Evolutionary conservation across 495 filamentous ascomycete species (phyloP), one percentile per base, ranked within the genome.

Genomic region (Penicillium pancosmium): DNA sequence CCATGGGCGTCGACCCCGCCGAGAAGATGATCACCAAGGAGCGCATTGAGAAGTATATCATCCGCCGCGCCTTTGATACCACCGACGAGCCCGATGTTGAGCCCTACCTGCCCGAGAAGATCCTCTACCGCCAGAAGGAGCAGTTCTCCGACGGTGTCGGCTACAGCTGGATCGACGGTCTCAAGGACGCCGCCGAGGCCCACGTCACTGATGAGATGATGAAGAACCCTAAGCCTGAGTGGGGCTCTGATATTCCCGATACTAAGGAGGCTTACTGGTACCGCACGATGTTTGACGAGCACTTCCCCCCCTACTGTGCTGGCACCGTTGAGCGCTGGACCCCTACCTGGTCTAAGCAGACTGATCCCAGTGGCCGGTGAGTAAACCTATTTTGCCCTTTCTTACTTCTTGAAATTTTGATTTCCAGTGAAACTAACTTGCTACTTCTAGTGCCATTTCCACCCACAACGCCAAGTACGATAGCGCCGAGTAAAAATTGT

Each of bases 231-330:
- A 97, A 96, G 83, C 84, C 90, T 27, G 92, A 96, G 73, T 98
- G 94, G 94, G 93, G 91, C 35, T 73, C 74, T 50, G 94, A 98
- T 66, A 84, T 95, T 56, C 94, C 94, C 47, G 92, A 97, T 68
- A 91, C 87, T 63, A 98, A 98, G 82, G 94, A 98, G 79, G 93
- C 92, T 16, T 96, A 97, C 81, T 98, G 94, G 95, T 98, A 98
- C 80, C 88, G 94, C 62, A 77, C 70, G 67, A 98, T 98, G 92
- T 98, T 98, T 71, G 94, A 98, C 72, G 94, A 98, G 82, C 93
- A 91, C 74, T 98, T 98, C 84, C 95, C 95, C 40, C 79, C 87
- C 23, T 87, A 89, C 67, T 97, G 93, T 73, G 94, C 95, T 25
- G 84, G 82, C 19, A 98, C 95, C 36, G 94, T 98, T 43, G 90